Conservation (phyloP, 2,329 filamentous ascomycete genomes). For the Colletotrichum musicola region DNA sequence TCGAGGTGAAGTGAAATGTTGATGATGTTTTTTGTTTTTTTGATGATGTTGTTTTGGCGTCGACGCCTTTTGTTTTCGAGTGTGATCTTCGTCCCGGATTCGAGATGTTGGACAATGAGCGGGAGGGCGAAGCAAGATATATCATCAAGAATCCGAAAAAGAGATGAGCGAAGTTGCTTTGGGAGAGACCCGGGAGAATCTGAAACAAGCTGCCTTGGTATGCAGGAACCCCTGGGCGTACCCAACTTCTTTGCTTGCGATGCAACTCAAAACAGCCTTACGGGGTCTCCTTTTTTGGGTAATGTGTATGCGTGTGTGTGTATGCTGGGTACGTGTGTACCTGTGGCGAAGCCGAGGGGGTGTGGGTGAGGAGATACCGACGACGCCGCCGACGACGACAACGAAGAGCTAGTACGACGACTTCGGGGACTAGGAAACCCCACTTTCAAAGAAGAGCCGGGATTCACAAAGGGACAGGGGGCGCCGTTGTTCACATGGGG, state of each 20-base stretch:
- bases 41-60: slow-evolving; percentile 14
- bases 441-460: slow-evolving; percentile 7
- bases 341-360: neutral
- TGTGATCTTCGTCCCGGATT: slow-evolving; percentile 18
- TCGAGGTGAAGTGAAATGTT: slow-evolving; percentile 17
- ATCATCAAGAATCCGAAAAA: slow-evolving; percentile 6
- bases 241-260: slow-evolving; percentile 16
- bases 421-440: slow-evolving; percentile 7
- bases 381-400: slow-evolving; percentile 16
- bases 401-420: neutral
- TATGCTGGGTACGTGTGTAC: neutral
- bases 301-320: no score
- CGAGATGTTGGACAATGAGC: neutral
- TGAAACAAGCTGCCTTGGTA: slow-evolving; percentile 34
- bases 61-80: slow-evolving; percentile 12
- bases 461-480: neutral
- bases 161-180: neutral
- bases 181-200: slow-evolving; percentile 17
- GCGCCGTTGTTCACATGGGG: neutral
- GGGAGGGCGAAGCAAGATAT: slow-evolving; percentile 19
- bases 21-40: slow-evolving; percentile 6
- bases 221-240: slow-evolving; percentile 21
- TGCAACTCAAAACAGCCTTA: slow-evolving; percentile 38
- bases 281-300: neutral
- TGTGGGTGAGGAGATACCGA: neutral